Evolutionary conservation across 1,284 basidiomycete species (phyloP), one percentile per base, ranked within the genome.

Genomic region (Athelia sp.): DNA sequence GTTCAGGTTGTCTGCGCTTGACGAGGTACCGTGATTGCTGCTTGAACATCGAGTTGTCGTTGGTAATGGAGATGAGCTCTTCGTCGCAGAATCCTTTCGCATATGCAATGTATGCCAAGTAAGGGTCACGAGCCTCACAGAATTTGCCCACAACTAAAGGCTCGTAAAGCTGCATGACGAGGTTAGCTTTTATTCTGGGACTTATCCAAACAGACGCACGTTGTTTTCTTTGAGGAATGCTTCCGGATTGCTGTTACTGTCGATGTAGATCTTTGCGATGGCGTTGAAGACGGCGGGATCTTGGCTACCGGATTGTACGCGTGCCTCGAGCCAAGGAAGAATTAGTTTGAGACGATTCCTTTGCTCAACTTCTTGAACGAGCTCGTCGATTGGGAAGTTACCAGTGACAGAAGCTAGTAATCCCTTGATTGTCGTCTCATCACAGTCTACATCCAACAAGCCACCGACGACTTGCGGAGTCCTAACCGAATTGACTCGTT

Each of bases 41-140:
- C 74, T 99, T 99, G 82, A 97, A 99, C 97, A 99, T 99, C 29
- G 94, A 89, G 74, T 99, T 99, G 60, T 98, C 96, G 67, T 99
- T 99, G 49, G 97, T 99, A 69, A 99, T 96, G 29, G 83, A 70
- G 65, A 99, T 94, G 58, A 99, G 82, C 71, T 99, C 97, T 11
- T 99, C 94, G 59, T 99, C 97, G 64, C 97, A 99, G 74, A 98
- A 90, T 57, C 97, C 97, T 71, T 99, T 99, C 48, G 97, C 97
- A 67, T 99, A 99, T 1, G 97, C 97, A 62, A 99, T 99, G 74
- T 97, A 99, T 23, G 97, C 97, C 53, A 99, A 79, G 74, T 98
- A 98, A 6, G 97, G 97, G 67, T 99, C 97, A 48, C 97, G 90
- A 56, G 93, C 93, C 74, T 99, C 97, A 72, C 97, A 99, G 81